phyloP scores from a whole-genome alignment of 2,329 filamentous ascomycete genomes.

The Ceratocystis eucalypticola region DNA sequence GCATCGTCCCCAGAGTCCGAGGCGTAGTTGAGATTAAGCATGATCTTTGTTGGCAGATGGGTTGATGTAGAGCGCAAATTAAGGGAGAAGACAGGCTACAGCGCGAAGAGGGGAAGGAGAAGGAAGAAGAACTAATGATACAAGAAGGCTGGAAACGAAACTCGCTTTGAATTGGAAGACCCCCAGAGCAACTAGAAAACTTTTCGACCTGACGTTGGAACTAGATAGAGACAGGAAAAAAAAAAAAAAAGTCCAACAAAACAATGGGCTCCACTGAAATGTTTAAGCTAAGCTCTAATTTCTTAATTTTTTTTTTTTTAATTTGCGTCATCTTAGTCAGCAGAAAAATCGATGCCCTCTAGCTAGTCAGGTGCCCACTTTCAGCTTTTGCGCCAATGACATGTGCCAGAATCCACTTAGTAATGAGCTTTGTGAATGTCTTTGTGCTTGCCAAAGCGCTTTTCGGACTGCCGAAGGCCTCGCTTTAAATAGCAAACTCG shows the following conservation, averaged over 20 bases:
- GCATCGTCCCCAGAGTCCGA: conserved; percentile 12
- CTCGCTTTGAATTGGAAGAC: too few relatives aligned
- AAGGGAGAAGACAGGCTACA: not conserved
- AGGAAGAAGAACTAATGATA: not conserved
- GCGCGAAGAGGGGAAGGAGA: not conserved
- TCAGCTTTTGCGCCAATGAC: conserved; percentile 10
- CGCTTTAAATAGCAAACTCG: not conserved
- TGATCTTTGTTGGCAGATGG: not conserved
- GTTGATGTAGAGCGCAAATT: not conserved
- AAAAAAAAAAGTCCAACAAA: not conserved
- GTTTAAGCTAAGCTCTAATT: not conserved
- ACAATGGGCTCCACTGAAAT: conserved; percentile 9
- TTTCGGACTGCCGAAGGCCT: not conserved
- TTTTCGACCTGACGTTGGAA: too few relatives aligned
- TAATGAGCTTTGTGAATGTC: conserved; percentile 12
- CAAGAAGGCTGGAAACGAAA: not conserved
- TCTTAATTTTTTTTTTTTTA: not conserved
- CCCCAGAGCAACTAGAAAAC: too few relatives aligned
- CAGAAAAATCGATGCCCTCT: not conserved
- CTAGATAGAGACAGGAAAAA: not conserved
- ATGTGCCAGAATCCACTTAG: conserved; percentile 9
- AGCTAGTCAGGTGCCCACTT: not conserved
- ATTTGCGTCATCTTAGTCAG: conserved; percentile 17
- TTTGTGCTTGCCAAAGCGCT: conserved; percentile 4
- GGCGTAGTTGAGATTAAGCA: conserved; percentile 12